phyloP scores from a whole-genome alignment of 2,329 filamentous ascomycete species.

The Xylariales sp. region DNA sequence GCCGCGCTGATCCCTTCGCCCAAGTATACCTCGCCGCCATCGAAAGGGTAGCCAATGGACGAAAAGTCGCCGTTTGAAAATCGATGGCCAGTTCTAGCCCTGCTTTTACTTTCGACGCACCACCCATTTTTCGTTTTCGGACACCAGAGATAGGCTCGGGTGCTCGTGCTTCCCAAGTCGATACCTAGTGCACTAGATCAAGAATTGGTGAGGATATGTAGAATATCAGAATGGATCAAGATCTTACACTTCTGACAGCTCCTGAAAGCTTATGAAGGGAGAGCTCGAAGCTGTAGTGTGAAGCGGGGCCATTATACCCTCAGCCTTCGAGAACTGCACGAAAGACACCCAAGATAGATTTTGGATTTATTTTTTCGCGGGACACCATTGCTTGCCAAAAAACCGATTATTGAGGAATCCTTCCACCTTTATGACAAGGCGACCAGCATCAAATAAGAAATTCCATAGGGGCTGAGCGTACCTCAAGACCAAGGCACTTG shows the following conservation, averaged over 20 bases:
- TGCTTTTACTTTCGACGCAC: constrained; percentile 6
- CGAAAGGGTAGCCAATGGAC: constrained; percentile 15
- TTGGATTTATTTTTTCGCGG: not conserved
- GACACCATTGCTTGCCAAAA: not conserved
- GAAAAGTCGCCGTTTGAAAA: constrained; percentile 14
- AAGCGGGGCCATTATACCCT: not conserved
- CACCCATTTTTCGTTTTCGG: not conserved
- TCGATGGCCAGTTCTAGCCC: not conserved
- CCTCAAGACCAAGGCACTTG: not conserved
- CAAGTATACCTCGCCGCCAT: constrained; percentile 10
- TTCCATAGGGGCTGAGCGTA: not conserved
- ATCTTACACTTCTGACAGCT: not conserved
- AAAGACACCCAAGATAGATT: not conserved
- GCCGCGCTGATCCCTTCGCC: constrained; percentile 8
- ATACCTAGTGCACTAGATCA: constrained; percentile 12
- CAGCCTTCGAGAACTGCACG: not conserved
- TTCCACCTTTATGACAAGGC: not conserved
- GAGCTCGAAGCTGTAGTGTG: not conserved
- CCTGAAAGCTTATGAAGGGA: not conserved
- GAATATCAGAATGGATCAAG: not conserved
- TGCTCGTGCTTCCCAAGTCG: constrained; percentile 17
- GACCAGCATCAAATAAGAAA: not conserved
- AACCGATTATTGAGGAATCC: not conserved
- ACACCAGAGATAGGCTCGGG: constrained; percentile 12
- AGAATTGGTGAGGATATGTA: not conserved